Evolutionary conservation across 2,329 filamentous ascomycete genomes (phyloP), one percentile per base, ranked within the genome.

Genomic region (Rutstroemia sp.): DNA sequence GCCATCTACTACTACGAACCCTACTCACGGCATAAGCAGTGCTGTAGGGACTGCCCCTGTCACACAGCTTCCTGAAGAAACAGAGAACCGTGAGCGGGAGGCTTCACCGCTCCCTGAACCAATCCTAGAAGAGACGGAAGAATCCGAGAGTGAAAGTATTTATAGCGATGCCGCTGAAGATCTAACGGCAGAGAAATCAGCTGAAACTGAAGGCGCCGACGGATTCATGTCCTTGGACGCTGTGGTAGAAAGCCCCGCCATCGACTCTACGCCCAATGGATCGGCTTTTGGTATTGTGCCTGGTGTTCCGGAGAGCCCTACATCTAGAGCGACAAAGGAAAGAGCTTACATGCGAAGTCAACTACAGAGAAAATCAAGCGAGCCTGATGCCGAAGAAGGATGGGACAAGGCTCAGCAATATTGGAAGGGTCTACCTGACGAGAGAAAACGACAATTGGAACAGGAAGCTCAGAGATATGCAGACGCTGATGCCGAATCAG

Each of bases 81-180:
- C 61, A n/a, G 49, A 58, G 3, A 56, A 61, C n/a, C 58, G 61
- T 27, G 55, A 59, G 49, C 47, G 55, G 14, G 42, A 58, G 72
- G 74, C n/a, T 42, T 0, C 67, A 80, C 27, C 72, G 69, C 5
- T 42, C 54, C 42, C 59, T n/a, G 46, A 56, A 5, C 47, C 54
- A 16, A 65, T 65, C 19, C 45, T 65, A 10, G 66, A 68, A 57
- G 66, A 69, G 48, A 59, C 57, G 27, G 66, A 68, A 44, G 74
- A 79, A n/a, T 73, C 74, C 3, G 81, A 83, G 55, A 72, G 73
- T 14, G 75, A 73, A 50, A 85, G 80, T 59, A 78, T 88, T 23
- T 92, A 89, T 67, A 90, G 85, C 61, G 88, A 92, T 70, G 88
- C 88, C 1, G 86, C 86, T 54, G 88, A 92, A 70, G 86, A 90